Base-by-base conservation (phyloP, 179 eudicot species). In the Camellia oleifera region DNA sequence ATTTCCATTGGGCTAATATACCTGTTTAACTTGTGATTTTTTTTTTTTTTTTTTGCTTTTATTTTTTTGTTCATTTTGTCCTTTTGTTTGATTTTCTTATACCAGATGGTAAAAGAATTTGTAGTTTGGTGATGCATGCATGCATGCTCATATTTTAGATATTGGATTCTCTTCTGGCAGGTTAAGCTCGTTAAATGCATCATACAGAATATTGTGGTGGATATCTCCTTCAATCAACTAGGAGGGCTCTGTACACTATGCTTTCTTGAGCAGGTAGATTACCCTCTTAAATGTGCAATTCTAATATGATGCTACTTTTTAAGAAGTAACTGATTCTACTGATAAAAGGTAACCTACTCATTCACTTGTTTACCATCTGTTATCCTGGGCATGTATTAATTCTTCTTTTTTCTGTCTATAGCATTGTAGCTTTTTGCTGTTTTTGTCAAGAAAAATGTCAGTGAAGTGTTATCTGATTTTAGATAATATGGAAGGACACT, bases 111-210 rank as follows among this genome's bases (percentile, higher is more conserved):
- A 12, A 48, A 42, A 11, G 66, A 23, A n/a, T 40, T 32, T 69
- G 42, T 67, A 8, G 42, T 26, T 64, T 13, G 13, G 13, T 69
- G 61, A 42, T 68, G 54, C 66, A n/a, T 56, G 57, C 50, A 45
- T n/a, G 54, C 66, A n/a, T 56, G 57, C 62, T 50, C 11, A 42
- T 54, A 54, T 7, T 69, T 17, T 63, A 9, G 61, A 72, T 66
- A n/a, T 83, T 65, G 50, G 46, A 44, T 63, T 69, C 62, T 87
- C 76, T 81, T 68, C 75, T 87, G 85, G 83, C 98, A 96, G 99
- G 98, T 96, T 81, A 96, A 96, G 86, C 86, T 96, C 76, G 97
- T 96, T 57, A 94, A 94, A 81, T 92, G 99, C 89, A 86, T 96
- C 82, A 91, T 96, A 45, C 92, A 96, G 85, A 91, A 91, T 86